A percentile compares a stretch with the other conserved stretches of the same genome.
Conservation (phyloP, 1,284 basidiomycete species). For the Phellinidium pouzarii region DNA sequence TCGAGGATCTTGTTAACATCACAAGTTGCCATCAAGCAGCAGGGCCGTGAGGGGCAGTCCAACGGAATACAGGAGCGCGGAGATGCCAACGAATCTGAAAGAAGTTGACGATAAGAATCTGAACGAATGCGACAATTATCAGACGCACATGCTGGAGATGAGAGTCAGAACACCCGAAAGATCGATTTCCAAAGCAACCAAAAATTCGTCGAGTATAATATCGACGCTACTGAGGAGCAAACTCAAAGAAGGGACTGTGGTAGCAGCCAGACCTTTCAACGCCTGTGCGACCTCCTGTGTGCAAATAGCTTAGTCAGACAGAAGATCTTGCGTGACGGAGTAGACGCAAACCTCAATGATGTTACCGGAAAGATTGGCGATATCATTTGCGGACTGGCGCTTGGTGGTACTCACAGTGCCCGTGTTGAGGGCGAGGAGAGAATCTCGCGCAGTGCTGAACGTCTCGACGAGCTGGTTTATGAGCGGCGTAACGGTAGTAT, state of each 20-base stretch:
- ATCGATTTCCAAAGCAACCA: too few relatives aligned
- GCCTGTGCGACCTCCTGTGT: too few relatives aligned
- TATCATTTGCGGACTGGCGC: conserved; percentile 17
- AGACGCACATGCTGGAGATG: too few relatives aligned
- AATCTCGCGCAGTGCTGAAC: conserved; percentile 13
- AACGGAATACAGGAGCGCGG: not conserved
- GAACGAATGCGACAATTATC: too few relatives aligned
- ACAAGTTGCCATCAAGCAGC: not conserved
- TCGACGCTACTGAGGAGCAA: too few relatives aligned
- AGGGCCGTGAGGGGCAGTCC: not conserved
- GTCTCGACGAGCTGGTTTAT: conserved; percentile 13
- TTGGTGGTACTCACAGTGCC: not conserved
- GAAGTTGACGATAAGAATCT: too few relatives aligned
- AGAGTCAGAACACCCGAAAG: too few relatives aligned
- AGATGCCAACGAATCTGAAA: too few relatives aligned
- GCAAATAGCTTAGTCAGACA: not conserved
- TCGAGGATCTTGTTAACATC: not conserved
- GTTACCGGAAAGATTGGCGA: conserved; percentile 16
- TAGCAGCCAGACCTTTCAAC: too few relatives aligned
- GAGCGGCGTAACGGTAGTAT: conserved; percentile 13
- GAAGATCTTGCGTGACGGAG: not conserved
- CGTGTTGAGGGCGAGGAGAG: conserved; percentile 5
- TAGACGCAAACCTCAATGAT: conserved; percentile 10
- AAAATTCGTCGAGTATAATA: too few relatives aligned
- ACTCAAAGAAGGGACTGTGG: too few relatives aligned